Base-by-base conservation (phyloP, 1,284 basidiomycete species). In the Fistulinella cinereoalba region DNA sequence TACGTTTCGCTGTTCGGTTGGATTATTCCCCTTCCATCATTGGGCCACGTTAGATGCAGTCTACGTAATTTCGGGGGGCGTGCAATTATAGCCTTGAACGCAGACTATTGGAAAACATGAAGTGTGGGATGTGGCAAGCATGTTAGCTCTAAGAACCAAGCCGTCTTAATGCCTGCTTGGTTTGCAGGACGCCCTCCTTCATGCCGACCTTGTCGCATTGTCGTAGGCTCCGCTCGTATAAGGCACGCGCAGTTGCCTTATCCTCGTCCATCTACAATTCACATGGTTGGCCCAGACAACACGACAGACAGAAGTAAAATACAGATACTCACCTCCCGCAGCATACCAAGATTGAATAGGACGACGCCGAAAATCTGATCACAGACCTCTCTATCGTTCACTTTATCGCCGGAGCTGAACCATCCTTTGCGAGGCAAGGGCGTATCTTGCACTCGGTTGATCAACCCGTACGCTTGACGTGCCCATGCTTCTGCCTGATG, bases 401-500 rank as follows among this genome's bases (percentile, higher is more conserved):
- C 50, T 25, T 18, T 43, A 23, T 38, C 16, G 4, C 46, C 46
- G 13, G n/a, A n/a, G n/a, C 38, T 40, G 27, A 67, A 58, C 62
- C 62, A 67, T 10, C 52, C 47, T 56, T 42, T 56, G 58, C 29
- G 59, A 58, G 59, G 43, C 33, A n/a, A n/a, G n/a, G 58, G 55
- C 36, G 10, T 50, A 46, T 19, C 52, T 37, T 51, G 46, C 52
- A 50, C 73, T 62, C 15, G 74, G 66, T 42, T 72, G 31, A 80
- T 70, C 21, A 80, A 60, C 0, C 71, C 72, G 7, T 81, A 61
- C 1, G 80, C 80, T 51, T 80, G 77, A 34, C 69, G 67, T 1
- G 79, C 79, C 81, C 83, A 84, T 1, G 72, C 64, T 56, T 85
- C 81, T 0, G 85, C 83, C 53, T 81, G 76, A 27, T 71, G 63